Evolutionary conservation across 345 rosid genomes (phyloP).

Genomic region (Clarkia xantiana): DNA sequence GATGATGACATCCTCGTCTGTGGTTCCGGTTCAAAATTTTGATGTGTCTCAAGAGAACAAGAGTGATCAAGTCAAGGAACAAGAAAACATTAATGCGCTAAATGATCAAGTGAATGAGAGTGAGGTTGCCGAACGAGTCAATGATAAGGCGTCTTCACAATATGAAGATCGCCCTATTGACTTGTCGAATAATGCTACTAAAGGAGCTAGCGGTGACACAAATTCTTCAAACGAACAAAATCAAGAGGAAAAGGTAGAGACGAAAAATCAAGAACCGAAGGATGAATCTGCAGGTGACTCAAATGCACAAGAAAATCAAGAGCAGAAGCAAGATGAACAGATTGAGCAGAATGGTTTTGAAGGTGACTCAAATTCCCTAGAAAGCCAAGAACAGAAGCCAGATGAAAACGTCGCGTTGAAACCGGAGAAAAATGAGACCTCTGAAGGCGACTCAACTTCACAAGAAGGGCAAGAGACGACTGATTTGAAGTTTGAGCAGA

Average conservation of each 20-base stretch:
- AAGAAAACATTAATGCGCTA: constrained; percentile 30
- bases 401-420: constrained; percentile 18
- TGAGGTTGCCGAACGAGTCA: constrained; percentile 31
- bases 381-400: constrained; percentile 27
- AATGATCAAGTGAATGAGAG: constrained; percentile 22
- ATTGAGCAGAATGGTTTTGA: constrained; percentile 7
- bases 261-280: constrained; percentile 10
- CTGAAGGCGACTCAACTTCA: background rate
- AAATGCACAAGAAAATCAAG: constrained; percentile 24
- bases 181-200: constrained; percentile 46
- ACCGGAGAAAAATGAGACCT: constrained; percentile 7
- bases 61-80: constrained; percentile 33
- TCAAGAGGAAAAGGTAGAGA: constrained; percentile 13
- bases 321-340: constrained; percentile 21
- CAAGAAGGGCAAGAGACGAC: no score
- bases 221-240: constrained; percentile 22
- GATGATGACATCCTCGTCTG: constrained; percentile 88
- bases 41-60: constrained; percentile 49
- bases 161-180: constrained; percentile 52
- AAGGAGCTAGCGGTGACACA: constrained; percentile 28
- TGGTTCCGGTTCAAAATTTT: constrained; percentile 43
- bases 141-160: constrained; percentile 22
- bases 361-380: constrained; percentile 11
- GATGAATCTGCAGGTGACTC: constrained; percentile 6
- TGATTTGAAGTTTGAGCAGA: no score